Evolutionary conservation across 2,329 filamentous ascomycete genomes (phyloP).

Genomic region (Paecilomyces niveus): DNA sequence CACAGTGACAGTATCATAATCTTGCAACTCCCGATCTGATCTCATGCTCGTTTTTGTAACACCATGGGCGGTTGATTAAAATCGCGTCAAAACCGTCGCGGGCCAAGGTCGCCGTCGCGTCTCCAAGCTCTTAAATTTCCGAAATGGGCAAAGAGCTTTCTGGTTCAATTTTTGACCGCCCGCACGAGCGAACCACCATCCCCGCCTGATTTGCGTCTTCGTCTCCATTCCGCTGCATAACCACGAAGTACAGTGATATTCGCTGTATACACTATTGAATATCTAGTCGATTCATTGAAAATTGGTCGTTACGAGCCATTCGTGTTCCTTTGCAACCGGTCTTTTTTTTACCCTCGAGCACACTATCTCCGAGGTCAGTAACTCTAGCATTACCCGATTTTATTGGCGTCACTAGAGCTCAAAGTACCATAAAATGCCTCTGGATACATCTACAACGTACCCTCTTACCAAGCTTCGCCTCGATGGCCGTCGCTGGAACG

Average conservation of each 20-base stretch:
- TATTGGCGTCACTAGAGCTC: background rate
- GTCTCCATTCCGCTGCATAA: background rate
- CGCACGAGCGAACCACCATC: background rate
- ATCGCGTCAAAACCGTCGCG: background rate
- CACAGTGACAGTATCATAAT: slow-evolving; percentile 19
- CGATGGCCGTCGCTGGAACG: slow-evolving; percentile 90
- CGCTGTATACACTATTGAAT: background rate
- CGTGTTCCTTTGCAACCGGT: background rate
- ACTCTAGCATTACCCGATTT: background rate
- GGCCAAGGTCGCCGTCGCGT: slow-evolving; percentile 1
- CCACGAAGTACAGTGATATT: background rate
- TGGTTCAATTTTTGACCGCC: slow-evolving; percentile 5
- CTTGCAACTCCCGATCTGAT: slow-evolving; percentile 15
- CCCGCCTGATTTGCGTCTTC: background rate
- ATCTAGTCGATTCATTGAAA: background rate
- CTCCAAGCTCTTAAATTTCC: slow-evolving; percentile 6
- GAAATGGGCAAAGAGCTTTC: slow-evolving; percentile 16
- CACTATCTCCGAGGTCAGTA: background rate
- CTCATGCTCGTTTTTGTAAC: slow-evolving; percentile 12
- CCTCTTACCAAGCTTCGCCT: slow-evolving; percentile 74
- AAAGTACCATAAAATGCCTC: slow-evolving; percentile 59
- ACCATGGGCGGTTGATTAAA: background rate
- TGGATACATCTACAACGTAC: slow-evolving; percentile 90
- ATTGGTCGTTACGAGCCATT: background rate
- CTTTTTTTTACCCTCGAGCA: background rate